Base-by-base conservation (phyloP, 2,329 filamentous ascomycete genomes). In the Seiridium unicorne region DNA sequence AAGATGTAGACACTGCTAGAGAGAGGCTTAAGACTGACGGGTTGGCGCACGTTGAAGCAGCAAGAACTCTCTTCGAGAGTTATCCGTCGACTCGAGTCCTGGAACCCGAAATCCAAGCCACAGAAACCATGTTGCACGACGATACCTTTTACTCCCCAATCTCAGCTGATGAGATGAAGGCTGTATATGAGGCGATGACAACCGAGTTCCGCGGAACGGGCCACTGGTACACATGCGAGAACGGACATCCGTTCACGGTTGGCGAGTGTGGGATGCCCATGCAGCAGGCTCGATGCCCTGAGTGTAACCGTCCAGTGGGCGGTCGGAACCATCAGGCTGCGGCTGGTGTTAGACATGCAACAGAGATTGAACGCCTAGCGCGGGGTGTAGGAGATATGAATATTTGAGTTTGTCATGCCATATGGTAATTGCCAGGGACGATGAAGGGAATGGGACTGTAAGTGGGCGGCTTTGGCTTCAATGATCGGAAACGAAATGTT, bases 251-350 rank as follows among this genome's bases (percentile, higher is more conserved):
- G 3, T 88, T 90, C 63, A 84, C 86, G 0, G 79, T 90, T 38
- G 87, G 86, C 1, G 84, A 90, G 61, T 89, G 87, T 66, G 87
- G 87, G 1, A 84, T 85, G 79, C 84, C 88, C 0, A 88, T 89
- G 84, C 62, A 91, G 69, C 58, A 67, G 18, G 81, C 87, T 1
- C 70, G 70, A 2, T 92, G 89, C 64, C 87, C 88, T 0, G 81
- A 90, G 63, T 92, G 89, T 63, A 81, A 78, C 2, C 77, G 78
- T 1, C 62, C 71, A 0, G 79, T 91, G 36, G 88, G 87, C 2
- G 88, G 88, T 0, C 68, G 65, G 51, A 8, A 79, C 44, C 85
- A 89, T 69, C 57, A 7, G 7, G 61, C 79, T n/a, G 80, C 75
- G 0, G 73, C 68, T 11, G 87, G 87, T 2, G 84, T 88, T 26